Conservation (phyloP, 108 stramenopile genomes). For the Cylindrotheca closterium region DNA sequence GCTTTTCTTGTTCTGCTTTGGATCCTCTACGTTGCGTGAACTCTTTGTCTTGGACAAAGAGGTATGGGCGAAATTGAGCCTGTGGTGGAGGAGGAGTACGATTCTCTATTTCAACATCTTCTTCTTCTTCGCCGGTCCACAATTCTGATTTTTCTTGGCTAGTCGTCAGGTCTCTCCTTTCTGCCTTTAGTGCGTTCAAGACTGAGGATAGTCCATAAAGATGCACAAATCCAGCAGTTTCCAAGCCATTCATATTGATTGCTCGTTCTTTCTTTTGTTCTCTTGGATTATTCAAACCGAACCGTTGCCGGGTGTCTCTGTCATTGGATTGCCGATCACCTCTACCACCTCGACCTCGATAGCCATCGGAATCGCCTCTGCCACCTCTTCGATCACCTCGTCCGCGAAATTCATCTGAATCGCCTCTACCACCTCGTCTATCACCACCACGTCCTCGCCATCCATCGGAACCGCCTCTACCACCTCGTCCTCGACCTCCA, state of each 20-base stretch:
- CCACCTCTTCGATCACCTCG: too few relatives aligned
- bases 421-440: neutral
- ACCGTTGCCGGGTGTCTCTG: too few relatives aligned
- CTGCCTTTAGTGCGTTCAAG: constrained; percentile 72
- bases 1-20: constrained; percentile 52
- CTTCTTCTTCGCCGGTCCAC: constrained; percentile 8
- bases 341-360: too few relatives aligned
- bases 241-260: constrained; percentile 74
- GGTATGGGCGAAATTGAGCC: constrained; percentile 64
- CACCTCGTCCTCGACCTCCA: neutral
- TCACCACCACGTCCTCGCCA: neutral
- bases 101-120: constrained; percentile 13
- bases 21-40: constrained; percentile 13
- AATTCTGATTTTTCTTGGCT: constrained; percentile 12
- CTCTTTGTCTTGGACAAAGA: constrained; percentile 71
- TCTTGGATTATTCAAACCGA: neutral
- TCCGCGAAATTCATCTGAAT: too few relatives aligned
- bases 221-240: constrained; percentile 78
- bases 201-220: constrained; percentile 82
- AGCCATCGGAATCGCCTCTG: too few relatives aligned
- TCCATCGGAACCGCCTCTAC: neutral
- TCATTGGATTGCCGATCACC: too few relatives aligned
- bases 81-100: constrained; percentile 52
- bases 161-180: constrained; percentile 55
- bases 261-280: constrained; percentile 24